A percentile compares a stretch with the other conserved stretches of the same genome.
Evolutionary conservation across 2,329 filamentous ascomycete genomes (phyloP).

Genomic region (Ascochyta rabiei): DNA sequence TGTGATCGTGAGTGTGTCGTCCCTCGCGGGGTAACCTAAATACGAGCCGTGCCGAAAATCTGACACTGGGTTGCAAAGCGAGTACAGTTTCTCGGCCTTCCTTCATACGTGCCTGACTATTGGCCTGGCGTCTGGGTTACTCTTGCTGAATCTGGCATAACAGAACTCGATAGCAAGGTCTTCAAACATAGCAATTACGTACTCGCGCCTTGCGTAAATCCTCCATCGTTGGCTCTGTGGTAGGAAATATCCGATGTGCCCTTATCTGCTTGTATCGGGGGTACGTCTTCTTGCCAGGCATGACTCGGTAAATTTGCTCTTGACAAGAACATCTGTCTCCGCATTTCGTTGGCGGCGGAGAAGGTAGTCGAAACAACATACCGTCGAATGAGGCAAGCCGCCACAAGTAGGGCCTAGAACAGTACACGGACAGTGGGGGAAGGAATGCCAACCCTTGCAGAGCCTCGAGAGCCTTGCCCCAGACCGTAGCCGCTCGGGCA

Average conservation of each 20-base stretch:
- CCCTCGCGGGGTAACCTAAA: neutral
- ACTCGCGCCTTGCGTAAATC: neutral
- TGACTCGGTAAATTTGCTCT: neutral
- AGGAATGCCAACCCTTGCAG: slow-evolving; percentile 3
- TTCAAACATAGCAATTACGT: neutral
- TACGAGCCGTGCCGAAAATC: slow-evolving; percentile 12
- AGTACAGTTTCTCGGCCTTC: neutral
- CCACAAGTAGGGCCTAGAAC: neutral
- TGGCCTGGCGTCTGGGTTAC: neutral
- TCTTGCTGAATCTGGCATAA: neutral
- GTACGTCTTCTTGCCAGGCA: neutral
- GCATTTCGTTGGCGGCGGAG: neutral
- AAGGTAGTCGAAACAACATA: neutral
- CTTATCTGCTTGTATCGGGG: neutral
- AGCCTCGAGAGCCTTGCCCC: neutral
- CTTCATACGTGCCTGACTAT: neutral
- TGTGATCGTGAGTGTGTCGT: neutral
- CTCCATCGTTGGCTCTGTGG: neutral
- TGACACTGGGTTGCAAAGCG: neutral
- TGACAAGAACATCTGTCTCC: neutral
- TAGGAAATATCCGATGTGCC: too few species aligned
- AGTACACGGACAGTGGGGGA: slow-evolving; percentile 14
- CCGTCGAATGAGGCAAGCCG: neutral
- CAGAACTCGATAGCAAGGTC: neutral
- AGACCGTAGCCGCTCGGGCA: slow-evolving; percentile 2